Base-by-base conservation (phyloP, 768 basidiomycete species). In the Lactarius tabidus region DNA sequence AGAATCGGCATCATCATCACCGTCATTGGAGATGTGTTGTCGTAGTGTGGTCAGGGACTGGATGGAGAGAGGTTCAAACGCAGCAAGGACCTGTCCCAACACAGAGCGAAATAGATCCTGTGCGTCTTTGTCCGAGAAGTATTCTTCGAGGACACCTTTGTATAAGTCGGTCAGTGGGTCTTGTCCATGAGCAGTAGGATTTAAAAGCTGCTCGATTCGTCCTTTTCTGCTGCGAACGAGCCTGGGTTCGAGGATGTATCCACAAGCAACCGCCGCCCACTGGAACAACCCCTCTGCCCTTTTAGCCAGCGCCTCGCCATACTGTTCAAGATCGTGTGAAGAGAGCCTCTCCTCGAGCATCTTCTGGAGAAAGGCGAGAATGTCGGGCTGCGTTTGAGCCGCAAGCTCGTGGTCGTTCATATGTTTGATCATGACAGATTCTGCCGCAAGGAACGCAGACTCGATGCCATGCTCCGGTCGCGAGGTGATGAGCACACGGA, bases 401-500 rank as follows among this genome's bases (percentile, higher is more conserved):
- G 20, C 35, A 0, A 58, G 28, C 15, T 4, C 5, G 2, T 17
- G 26, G n/a, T 58, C 57, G 33, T 20, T 0, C 33, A 55, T 55
- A 18, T 55, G 29, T 33, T 20, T 55, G 54, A 55, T n/a, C 2
- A 26, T 0, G 15, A 31, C 28, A 5, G 57, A 58, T 15, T 12
- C 3, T 3, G 57, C 38, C 8, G 2, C 38, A 26, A 4, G 6
- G 38, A 58, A 58, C 15, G 39, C 39, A 5, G 57, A 12, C 15
- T 41, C 38, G 57, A 58, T 39, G 9, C 18, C 38, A 17, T n/a
- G 12, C 18, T 55, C 54, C 3, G 54, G 54, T 14, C 54, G 54
- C n/a, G 54, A 55, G 8, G 54, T 39, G 57, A 58, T 58, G 9
- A 58, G 38, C 28, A 58, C 26, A 28, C 57, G 57, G 57, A 58